A percentile compares a stretch with the other conserved stretches of the same genome.
These are phyloP conservation scores for Madurella fahalii DNA, from an alignment of 2,329 filamentous ascomycete species.

Conservation along the genomic window DNA sequence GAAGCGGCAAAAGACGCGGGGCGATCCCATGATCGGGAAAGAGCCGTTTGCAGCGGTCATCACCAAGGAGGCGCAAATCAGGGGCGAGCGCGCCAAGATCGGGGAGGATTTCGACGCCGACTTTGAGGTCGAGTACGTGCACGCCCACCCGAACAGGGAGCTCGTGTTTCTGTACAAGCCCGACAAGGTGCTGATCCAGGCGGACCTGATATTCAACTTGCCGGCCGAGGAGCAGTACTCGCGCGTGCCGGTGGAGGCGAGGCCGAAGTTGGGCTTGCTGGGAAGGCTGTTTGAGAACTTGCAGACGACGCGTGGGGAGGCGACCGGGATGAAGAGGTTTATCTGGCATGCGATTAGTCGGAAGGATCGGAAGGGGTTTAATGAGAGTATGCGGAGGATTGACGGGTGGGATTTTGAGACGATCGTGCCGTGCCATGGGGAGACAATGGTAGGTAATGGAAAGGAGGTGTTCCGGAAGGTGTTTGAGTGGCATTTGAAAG, in stretches of 20 bases:
- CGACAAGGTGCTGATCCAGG: slow-evolving; percentile 74
- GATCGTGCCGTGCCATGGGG: slow-evolving; percentile 89
- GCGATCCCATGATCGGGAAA: slow-evolving; percentile 51
- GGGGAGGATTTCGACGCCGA: slow-evolving; percentile 78
- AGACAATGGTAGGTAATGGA: slow-evolving; percentile 69
- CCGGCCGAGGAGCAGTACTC: slow-evolving; percentile 84
- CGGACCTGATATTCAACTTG: slow-evolving; percentile 88
- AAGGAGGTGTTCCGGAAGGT: slow-evolving; percentile 75
- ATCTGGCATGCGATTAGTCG: slow-evolving; percentile 68
- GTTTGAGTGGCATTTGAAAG: slow-evolving; percentile 75
- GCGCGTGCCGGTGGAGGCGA: slow-evolving; percentile 47
- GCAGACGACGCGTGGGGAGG: slow-evolving; percentile 58
- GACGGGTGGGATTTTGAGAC: slow-evolving; percentile 78
- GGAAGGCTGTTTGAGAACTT: slow-evolving; percentile 47
- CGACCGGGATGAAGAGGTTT: slow-evolving; percentile 74
- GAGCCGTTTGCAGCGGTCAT: slow-evolving; percentile 66
- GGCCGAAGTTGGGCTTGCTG: slow-evolving; percentile 34
- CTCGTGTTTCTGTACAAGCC: slow-evolving; percentile 83
- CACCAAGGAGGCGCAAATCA: slow-evolving; percentile 46
- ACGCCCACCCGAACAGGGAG: slow-evolving; percentile 77
- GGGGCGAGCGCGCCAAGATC: slow-evolving; percentile 46
- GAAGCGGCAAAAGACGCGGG: slow-evolving; percentile 63
- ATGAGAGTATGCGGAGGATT: slow-evolving; percentile 65
- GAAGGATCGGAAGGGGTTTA: slow-evolving; percentile 64
- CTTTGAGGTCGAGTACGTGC: slow-evolving; percentile 81